Conservation (phyloP, 129 eudicot genomes). For the Centaurea solstitialis region DNA sequence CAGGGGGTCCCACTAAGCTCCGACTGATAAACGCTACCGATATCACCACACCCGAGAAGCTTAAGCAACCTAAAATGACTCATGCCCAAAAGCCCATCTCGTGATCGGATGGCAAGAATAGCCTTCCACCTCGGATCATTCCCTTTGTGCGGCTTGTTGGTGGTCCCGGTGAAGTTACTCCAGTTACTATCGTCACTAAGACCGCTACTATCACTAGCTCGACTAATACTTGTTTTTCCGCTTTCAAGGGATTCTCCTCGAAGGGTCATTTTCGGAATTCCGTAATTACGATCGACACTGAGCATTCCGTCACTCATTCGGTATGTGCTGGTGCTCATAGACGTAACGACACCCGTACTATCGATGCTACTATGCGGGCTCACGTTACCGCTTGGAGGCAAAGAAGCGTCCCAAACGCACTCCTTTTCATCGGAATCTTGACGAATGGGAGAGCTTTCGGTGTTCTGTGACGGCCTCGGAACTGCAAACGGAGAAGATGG, state of each 20-base stretch:
- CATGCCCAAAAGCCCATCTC: constrained; percentile 91
- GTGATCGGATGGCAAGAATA: constrained; percentile 64
- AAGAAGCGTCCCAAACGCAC: constrained; percentile 92
- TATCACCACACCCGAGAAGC: constrained; percentile 83
- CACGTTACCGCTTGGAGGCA: constrained; percentile 90
- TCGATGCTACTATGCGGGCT: constrained; percentile 81
- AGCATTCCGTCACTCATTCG: constrained; percentile 87
- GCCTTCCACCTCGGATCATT: constrained; percentile 98
- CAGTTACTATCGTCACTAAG: constrained; percentile 92
- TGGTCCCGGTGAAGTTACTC: constrained; percentile 82
- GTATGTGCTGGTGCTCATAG: constrained; percentile 74
- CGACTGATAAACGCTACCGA: constrained; percentile 89
- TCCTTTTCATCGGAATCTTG: constrained; percentile 76
- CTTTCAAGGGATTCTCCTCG: constrained; percentile 80
- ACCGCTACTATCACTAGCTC: constrained; percentile 95
- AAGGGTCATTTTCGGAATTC: constrained; percentile 50
- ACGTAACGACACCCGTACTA: constrained; percentile 63
- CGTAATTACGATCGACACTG: constrained; percentile 57
- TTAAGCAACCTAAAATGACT: constrained; percentile 77
- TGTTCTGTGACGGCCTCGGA: constrained; percentile 62
- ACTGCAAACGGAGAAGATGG: constrained; percentile 52
- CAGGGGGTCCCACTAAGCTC: constrained; percentile 91
- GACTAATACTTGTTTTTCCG: constrained; percentile 75
- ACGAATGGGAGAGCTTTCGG: constrained; percentile 41
- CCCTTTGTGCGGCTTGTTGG: constrained; percentile 91